These are phyloP conservation scores for Cordyceps farinosa DNA, from an alignment of 2,329 filamentous ascomycete species.

Conservation along the genomic window DNA sequence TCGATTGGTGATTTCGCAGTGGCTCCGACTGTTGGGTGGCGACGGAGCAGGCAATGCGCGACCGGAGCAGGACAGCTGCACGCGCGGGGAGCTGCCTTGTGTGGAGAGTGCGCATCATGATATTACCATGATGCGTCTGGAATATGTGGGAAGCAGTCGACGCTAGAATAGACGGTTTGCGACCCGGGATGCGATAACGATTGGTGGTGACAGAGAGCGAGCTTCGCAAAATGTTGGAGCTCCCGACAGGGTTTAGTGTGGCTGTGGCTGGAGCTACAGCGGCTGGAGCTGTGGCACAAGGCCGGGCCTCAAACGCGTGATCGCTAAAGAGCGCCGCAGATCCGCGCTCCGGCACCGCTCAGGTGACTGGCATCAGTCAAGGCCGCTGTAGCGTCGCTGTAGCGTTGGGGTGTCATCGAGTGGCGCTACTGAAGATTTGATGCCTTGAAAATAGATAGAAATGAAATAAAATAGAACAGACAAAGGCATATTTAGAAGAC, in stretches of 20 bases:
- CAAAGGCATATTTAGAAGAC: no score
- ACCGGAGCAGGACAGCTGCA: conserved; percentile 1
- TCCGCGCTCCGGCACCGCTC: conserved; percentile 14
- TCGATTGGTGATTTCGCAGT: not conserved
- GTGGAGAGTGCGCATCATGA: not conserved
- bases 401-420: not conserved
- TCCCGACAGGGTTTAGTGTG: not conserved
- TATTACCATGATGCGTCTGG: not conserved
- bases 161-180: not conserved
- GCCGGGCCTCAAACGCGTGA: conserved; percentile 2
- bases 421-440: no score
- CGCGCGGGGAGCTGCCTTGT: conserved; percentile 3
- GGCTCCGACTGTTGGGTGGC: not conserved
- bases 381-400: not conserved
- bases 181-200: not conserved
- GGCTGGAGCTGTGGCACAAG: not conserved
- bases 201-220: not conserved
- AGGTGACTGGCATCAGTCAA: conserved; percentile 9
- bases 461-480: no score
- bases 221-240: not conserved
- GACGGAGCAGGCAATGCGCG: not conserved
- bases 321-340: conserved; percentile 9
- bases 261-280: not conserved
- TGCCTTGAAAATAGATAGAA: no score
- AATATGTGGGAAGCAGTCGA: not conserved